Conservation (phyloP, 108 stramenopile species). For the Cyclotella choctawhatcheeana region DNA sequence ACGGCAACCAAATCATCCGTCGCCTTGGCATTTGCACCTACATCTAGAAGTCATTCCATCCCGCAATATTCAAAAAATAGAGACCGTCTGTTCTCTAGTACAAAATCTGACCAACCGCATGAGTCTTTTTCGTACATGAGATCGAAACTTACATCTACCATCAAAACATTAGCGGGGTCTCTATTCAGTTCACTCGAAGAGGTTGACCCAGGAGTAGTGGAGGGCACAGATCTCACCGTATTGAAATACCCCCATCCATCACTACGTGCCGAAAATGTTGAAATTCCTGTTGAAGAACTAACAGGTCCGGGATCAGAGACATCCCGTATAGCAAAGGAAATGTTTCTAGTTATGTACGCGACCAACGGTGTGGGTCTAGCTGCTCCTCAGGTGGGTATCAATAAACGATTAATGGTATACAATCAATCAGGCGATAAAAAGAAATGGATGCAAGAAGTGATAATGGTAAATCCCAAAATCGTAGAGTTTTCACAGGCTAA, state of each 20-base stretch:
- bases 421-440: conserved; percentile 40
- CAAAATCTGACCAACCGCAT: not conserved
- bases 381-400: conserved; percentile 51
- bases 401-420: conserved; percentile 48
- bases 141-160: not conserved
- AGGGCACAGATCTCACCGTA: conserved; percentile 83
- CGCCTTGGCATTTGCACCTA: conserved; percentile 25
- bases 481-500: conserved; percentile 29
- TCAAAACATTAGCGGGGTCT: too few relatives aligned
- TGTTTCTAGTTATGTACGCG: conserved; percentile 55
- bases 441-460: conserved; percentile 28
- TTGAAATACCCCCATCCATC: conserved; percentile 95
- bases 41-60: not conserved
- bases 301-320: conserved; percentile 63
- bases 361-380: conserved; percentile 51
- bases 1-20: not conserved
- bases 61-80: not conserved
- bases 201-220: conserved; percentile 83
- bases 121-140: conserved; percentile 1
- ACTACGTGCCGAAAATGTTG: conserved; percentile 78
- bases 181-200: conserved; percentile 56
- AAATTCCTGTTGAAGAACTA: conserved; percentile 69
- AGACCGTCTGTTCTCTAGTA: not conserved
- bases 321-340: conserved; percentile 60
- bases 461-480: conserved; percentile 47